Percentiles rank a stretch among this genome's conserved stretches.
These are phyloP conservation scores for Verbena officinalis DNA, from an alignment of 257 asterid genomes.

Conservation along the genomic window DNA sequence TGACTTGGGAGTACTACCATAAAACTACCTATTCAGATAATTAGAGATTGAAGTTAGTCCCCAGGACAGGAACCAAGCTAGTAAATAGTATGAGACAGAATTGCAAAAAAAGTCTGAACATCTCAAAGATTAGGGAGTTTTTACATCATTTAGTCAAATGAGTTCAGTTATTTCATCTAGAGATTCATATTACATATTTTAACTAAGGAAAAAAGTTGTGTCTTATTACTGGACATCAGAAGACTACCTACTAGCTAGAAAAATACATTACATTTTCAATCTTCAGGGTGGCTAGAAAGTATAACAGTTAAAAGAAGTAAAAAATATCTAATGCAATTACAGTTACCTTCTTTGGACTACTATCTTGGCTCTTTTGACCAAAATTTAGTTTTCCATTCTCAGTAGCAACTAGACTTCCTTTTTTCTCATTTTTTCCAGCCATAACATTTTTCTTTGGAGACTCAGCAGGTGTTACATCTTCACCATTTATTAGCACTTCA, in stretches of 20 bases:
- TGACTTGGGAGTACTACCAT: too few species aligned
- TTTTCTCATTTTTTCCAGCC: conserved; percentile 50
- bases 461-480: conserved; percentile 50
- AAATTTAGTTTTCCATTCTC: conserved; percentile 52
- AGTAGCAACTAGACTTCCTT: conserved; percentile 49
- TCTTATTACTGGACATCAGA: too few species aligned
- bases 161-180: too few species aligned
- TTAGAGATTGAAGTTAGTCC: background rate
- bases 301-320: background rate
- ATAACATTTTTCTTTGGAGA: conserved; percentile 43
- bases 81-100: too few species aligned
- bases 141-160: background rate
- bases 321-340: conserved; percentile 23
- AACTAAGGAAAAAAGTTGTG: too few species aligned
- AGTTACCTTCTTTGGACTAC: conserved; percentile 66
- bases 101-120: conserved; percentile 10
- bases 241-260: too few species aligned
- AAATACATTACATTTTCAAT: too few species aligned
- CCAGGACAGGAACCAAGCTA: too few species aligned
- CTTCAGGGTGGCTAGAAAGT: too few species aligned
- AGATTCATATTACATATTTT: too few species aligned
- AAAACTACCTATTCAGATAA: conserved; percentile 13
- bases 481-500: conserved; percentile 54
- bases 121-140: background rate
- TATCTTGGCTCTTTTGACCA: conserved; percentile 61